Percentiles rank a stretch among this genome's conserved stretches.
Evolutionary conservation across 768 basidiomycete species (phyloP).

Genomic region (Lanmaoa pseudosensibilis): DNA sequence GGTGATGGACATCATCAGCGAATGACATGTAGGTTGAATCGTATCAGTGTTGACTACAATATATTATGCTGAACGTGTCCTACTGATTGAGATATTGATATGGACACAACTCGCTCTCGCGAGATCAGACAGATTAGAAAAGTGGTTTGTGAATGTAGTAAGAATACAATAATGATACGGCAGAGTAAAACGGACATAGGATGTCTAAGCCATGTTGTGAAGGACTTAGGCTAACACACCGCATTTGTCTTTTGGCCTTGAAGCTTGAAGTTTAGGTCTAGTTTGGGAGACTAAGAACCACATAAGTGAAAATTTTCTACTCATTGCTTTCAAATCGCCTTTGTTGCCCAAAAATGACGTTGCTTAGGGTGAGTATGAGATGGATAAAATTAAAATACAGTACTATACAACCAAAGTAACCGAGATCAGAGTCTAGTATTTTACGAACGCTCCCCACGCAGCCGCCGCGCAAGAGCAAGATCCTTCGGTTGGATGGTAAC

Average conservation of each 20-base stretch:
- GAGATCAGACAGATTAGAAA: conserved; percentile 33
- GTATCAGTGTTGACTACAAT: background rate
- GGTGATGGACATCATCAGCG: conserved; percentile 24
- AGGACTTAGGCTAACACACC: background rate
- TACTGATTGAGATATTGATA: too few species aligned
- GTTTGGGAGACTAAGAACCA: too few species aligned
- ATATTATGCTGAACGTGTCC: too few species aligned
- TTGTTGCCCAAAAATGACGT: too few species aligned
- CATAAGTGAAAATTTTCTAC: background rate
- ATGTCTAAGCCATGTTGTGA: conserved; percentile 14
- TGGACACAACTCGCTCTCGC: too few species aligned
- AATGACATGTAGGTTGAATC: background rate
- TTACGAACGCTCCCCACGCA: conserved; percentile 61
- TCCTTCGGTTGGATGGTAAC: conserved; percentile 87
- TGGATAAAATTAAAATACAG: conserved; percentile 22
- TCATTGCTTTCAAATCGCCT: background rate
- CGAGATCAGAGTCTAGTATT: conserved; percentile 3
- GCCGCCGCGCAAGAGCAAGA: conserved; percentile 73
- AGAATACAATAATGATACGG: too few species aligned
- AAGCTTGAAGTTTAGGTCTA: too few species aligned
- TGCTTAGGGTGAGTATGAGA: background rate
- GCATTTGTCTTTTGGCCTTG: background rate
- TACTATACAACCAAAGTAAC: conserved; percentile 20
- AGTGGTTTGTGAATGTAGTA: background rate
- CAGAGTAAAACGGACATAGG: too few species aligned